phyloP scores from a whole-genome alignment of 73 alveolate genomes.

The Paramecium bursaria region DNA sequence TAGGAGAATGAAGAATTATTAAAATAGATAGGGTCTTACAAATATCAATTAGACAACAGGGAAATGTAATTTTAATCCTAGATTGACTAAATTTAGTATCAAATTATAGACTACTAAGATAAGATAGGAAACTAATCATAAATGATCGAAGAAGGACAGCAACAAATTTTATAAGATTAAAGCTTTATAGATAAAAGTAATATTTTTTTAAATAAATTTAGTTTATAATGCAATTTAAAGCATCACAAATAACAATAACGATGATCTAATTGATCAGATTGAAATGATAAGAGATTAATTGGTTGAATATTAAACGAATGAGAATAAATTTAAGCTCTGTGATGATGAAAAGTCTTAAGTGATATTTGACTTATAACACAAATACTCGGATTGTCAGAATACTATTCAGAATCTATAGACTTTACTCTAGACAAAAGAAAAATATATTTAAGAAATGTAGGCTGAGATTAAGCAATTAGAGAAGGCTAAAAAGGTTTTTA shows the following conservation, averaged over 20 bases:
- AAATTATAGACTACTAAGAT: neutral
- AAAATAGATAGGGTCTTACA: neutral
- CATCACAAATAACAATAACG: neutral
- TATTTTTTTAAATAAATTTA: no score
- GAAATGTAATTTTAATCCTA: neutral
- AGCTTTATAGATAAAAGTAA: no score
- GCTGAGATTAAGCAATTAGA: neutral
- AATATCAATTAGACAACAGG: neutral
- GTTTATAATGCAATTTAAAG: no score
- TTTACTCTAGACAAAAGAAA: neutral
- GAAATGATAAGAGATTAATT: neutral
- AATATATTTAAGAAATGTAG: neutral
- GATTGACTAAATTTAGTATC: neutral
- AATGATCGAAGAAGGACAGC: neutral
- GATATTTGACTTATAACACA: slow-evolving; percentile 33
- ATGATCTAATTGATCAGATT: neutral
- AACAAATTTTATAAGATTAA: neutral
- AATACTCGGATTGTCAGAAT: slow-evolving; percentile 7
- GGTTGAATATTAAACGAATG: neutral
- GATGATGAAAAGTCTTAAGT: slow-evolving; percentile 46
- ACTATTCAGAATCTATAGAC: neutral
- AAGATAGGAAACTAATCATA: neutral
- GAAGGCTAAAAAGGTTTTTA: slow-evolving; percentile 6
- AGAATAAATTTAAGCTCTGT: neutral
- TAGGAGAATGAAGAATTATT: neutral